Evolutionary conservation across 2,329 filamentous ascomycete genomes (phyloP), one percentile per base, ranked within the genome.

Genomic region (Colletotrichum plurivorum): DNA sequence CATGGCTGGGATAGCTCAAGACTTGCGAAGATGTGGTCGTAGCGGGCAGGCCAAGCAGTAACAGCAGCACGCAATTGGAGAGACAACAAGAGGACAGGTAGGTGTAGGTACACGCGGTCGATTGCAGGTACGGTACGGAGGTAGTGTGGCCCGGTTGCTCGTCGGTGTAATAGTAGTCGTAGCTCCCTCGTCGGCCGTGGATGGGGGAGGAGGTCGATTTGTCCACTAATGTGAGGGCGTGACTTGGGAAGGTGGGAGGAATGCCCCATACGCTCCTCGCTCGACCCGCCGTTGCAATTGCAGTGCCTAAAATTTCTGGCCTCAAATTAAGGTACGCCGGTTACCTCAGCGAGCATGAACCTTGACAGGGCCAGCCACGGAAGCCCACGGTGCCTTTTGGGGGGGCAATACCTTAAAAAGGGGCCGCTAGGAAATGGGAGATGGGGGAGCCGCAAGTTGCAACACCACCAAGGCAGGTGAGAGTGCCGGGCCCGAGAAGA

Each of bases 1-100:
- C 75, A 77, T 76, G 72, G 72, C 73, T 72, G 43, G 63, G 49
- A 67, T n/a, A 67, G 67, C 67, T 61, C 56, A 49, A 52, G 45
- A 56, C 51, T 62, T 22, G 52, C 16, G n/a, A 12, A 25, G 70
- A 55, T 41, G 66, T 22, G 36, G 36, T 49, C 46, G 46, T 12
- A 13, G 46, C 46, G 46, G n/a, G 18, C 18, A 20, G 18, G 46
- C 20, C 46, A 31, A 45, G 54, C 36, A 25, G 54, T 8, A 45
- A 20, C 20, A 68, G 31, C 60, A 71, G 62, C 51, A 56, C 51
- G 62, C 55, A 60, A 52, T 48, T 49, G 18, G 25, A 46, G 41
- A 16, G 53, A 15, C 22, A 45, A 27, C 52, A 45, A 51, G 46
- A 52, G 48, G 18, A 52, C 20, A 61, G 48, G 48, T 46, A 46